Base-by-base conservation (phyloP, 1,284 basidiomycete genomes). In the Ustilago bromivora region DNA sequence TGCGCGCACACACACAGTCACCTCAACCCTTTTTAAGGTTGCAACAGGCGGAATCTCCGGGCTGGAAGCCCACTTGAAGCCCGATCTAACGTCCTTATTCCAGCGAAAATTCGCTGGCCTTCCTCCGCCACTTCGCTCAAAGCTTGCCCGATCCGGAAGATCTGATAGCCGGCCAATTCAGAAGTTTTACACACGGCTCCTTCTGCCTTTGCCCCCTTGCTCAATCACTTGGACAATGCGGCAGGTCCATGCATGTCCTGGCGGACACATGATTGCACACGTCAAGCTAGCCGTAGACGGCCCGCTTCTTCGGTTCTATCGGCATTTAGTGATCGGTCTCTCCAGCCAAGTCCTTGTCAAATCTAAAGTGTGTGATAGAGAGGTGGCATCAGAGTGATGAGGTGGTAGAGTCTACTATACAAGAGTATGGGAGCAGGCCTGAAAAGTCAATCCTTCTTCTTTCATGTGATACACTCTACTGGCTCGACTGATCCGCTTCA, bases 401-500 rank as follows among this genome's bases (percentile, higher is more conserved):
- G 11, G 43, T 19, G 9, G 7, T 19, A 9, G 23, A 19, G 43
- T 46, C 43, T n/a, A 46, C 11, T 8, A 46, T 46, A 46, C 43
- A 51, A 5, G 12, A 23, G 49, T 32, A 28, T 51, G 9, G 28
- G 5, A 13, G 10, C 12, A 12, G 28, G 49, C 49, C 23, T 28
- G 23, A 28, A 28, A 28, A 28, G 23, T 28, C 23, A 13, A 51
- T 17, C 9, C 31, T 23, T 32, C 49, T 32, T 32, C 49, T 57
- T 9, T 15, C 4, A 12, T 41, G 23, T 32, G 28, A n/a, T 19
- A 35, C 17, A 7, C 36, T 31, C 47, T 60, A 73, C 58, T 73
- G 67, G 38, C 53, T 32, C 17, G 52, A 41, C 47, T 58, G 32
- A 53, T 77, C 75, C 9, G 70, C 64, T 57, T 77, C 35, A 12